These are phyloP conservation scores for Candida tallmaniae DNA, from an alignment of 805 yeast species.

Conservation along the genomic window DNA sequence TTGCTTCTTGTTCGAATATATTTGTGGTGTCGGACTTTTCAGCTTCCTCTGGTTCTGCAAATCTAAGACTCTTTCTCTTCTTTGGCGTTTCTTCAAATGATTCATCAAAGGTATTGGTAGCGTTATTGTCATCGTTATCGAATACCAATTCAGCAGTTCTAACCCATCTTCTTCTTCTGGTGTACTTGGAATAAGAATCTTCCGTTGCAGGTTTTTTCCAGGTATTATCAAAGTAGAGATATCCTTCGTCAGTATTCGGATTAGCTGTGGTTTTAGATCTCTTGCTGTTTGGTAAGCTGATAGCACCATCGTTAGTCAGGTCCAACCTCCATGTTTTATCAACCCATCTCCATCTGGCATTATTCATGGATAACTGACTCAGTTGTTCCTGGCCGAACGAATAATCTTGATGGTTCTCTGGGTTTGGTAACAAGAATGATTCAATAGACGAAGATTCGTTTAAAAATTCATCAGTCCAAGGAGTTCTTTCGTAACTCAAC, in stretches of 20 bases:
- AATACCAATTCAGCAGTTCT: conserved; percentile 83
- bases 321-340: conserved; percentile 91
- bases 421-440: conserved; percentile 74
- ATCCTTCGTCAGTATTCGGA: conserved; percentile 81
- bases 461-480: conserved; percentile 96
- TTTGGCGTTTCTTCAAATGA: conserved; percentile 5
- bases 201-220: conserved; percentile 92
- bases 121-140: conserved; percentile 7
- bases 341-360: conserved; percentile 89
- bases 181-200: conserved; percentile 83
- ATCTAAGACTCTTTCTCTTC: conserved; percentile 30
- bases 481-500: conserved; percentile 86
- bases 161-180: conserved; percentile 94
- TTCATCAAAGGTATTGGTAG: conserved; percentile 2
- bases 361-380: conserved; percentile 21
- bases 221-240: conserved; percentile 82
- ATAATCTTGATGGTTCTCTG: conserved; percentile 34
- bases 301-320: conserved; percentile 80
- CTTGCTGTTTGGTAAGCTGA: conserved; percentile 62
- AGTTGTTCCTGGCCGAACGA: conserved; percentile 20
- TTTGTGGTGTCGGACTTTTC: conserved; percentile 5
- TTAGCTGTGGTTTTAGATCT: conserved; percentile 54
- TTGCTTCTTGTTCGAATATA: conserved; percentile 9
- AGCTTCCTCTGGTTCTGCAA: conserved; percentile 27
- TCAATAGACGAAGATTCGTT: conserved; percentile 81